A percentile compares a stretch with the other conserved stretches of the same genome.
Conservation (phyloP, 2,329 filamentous ascomycete species). For the Stemphylium lycopersici region DNA sequence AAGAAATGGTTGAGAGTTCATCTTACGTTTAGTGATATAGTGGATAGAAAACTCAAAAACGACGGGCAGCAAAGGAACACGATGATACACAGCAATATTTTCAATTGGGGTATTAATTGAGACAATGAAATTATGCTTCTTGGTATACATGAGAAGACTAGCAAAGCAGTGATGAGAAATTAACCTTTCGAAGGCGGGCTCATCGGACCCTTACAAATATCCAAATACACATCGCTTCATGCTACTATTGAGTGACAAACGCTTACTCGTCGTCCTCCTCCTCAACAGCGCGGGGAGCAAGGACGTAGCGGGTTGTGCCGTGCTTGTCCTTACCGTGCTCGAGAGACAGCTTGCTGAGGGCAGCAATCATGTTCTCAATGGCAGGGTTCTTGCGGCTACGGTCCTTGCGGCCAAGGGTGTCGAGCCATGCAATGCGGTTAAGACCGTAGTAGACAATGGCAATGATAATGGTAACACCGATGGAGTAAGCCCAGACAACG, state of each 20-base stretch:
- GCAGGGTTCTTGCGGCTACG: conserved; percentile 66
- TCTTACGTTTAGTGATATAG: too few relatives aligned
- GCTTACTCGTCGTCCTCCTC: conserved; percentile 56
- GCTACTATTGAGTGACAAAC: conserved; percentile 23
- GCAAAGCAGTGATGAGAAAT: conserved; percentile 36
- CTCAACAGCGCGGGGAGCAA: conserved; percentile 55
- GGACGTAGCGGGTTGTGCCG: conserved; percentile 52
- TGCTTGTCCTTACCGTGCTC: conserved; percentile 63
- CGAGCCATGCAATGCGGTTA: conserved; percentile 64
- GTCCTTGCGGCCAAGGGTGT: conserved; percentile 68
- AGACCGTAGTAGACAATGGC: conserved; percentile 69
- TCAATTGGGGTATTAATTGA: conserved; percentile 24
- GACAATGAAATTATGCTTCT: conserved; percentile 38
- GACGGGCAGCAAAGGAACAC: background rate
- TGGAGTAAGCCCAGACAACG: conserved; percentile 69
- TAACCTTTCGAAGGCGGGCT: conserved; percentile 34
- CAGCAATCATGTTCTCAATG: conserved; percentile 70
- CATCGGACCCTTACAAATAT: conserved; percentile 34
- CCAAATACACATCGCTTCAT: conserved; percentile 35
- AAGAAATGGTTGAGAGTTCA: too few relatives aligned
- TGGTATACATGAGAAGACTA: conserved; percentile 40
- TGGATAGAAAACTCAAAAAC: too few relatives aligned
- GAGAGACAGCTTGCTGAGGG: conserved; percentile 68
- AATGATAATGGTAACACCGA: conserved; percentile 69
- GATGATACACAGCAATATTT: background rate